Evolutionary conservation across 2,329 filamentous ascomycete genomes (phyloP).

Genomic region (Xylaria arbuscula): DNA sequence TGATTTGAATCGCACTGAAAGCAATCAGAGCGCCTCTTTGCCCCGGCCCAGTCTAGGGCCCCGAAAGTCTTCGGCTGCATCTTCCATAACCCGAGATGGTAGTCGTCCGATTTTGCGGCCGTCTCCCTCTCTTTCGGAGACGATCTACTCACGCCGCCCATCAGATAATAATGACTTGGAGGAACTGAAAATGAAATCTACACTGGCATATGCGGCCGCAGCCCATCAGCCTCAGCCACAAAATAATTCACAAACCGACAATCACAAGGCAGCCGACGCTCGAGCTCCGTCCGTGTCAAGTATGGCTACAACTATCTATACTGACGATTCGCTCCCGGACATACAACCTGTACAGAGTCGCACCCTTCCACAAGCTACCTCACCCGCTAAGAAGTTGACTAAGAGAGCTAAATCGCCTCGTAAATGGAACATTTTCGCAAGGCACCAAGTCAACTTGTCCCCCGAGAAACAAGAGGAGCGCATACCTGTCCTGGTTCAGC

Average conservation of each 20-base stretch:
- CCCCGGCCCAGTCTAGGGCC: conserved; percentile 58
- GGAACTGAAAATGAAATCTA: conserved; percentile 59
- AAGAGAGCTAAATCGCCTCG: conserved; percentile 67
- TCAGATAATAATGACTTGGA: conserved; percentile 69
- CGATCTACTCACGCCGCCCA: conserved; percentile 55
- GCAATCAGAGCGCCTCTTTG: conserved; percentile 59
- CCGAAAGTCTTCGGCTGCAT: conserved; percentile 56
- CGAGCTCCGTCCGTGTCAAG: conserved; percentile 65
- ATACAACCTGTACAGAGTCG: conserved; percentile 53
- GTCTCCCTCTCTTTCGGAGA: conserved; percentile 61
- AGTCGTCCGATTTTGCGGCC: conserved; percentile 63
- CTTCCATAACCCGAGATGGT: conserved; percentile 55
- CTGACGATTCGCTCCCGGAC: conserved; percentile 65
- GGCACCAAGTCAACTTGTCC: conserved; percentile 60
- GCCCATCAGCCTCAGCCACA: conserved; percentile 62
- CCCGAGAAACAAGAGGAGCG: conserved; percentile 55
- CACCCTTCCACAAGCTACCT: conserved; percentile 47
- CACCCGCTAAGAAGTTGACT: conserved; percentile 63
- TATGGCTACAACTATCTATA: conserved; percentile 66
- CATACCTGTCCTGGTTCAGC: conserved; percentile 62
- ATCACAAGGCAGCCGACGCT: conserved; percentile 66
- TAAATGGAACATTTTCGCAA: conserved; percentile 73
- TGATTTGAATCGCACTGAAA: conserved; percentile 62
- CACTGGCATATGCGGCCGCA: conserved; percentile 66
- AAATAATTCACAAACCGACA: conserved; percentile 56